A percentile compares a stretch with the other conserved stretches of the same genome.
These are phyloP conservation scores for Fusarium odoratissimum DNA, from an alignment of 2,329 filamentous ascomycete species.

Conservation along the genomic window DNA sequence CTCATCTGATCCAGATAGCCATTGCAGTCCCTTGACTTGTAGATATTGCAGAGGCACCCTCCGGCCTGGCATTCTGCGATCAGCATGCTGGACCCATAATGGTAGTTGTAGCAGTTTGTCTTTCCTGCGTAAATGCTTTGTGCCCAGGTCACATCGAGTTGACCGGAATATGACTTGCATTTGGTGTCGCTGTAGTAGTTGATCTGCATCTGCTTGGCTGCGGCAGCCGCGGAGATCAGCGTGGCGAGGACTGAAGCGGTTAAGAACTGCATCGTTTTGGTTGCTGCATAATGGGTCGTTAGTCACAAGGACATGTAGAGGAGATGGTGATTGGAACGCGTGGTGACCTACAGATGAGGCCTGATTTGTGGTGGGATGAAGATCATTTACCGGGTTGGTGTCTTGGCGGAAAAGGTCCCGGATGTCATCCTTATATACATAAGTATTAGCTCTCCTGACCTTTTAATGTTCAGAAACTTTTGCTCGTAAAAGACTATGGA, in stretches of 20 bases:
- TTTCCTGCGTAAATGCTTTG: neutral
- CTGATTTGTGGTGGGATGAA: neutral
- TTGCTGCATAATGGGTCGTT: accelerated
- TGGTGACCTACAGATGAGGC: neutral
- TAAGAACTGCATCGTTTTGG: accelerated
- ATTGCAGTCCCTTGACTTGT: neutral
- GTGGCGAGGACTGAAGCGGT: neutral
- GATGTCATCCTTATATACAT: accelerated
- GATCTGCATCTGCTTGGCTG: neutral
- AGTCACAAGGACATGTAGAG: neutral
- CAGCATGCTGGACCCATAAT: neutral
- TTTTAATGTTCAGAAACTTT: accelerated
- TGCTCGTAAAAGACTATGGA: accelerated
- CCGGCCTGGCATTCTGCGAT: neutral
- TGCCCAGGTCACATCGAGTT: neutral
- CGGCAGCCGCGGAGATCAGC: neutral
- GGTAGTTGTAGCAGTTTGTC: neutral
- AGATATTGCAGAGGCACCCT: neutral
- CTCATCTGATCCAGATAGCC: neutral
- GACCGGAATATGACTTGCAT: neutral
- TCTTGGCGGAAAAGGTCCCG: accelerated
- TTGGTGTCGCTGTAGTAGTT: too few relatives aligned
- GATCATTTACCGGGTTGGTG: neutral
- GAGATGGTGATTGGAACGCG: neutral
- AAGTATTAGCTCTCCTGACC: accelerated